Evolutionary conservation across 169 alveolate genomes (phyloP).

Genomic region (Theileria equi): DNA sequence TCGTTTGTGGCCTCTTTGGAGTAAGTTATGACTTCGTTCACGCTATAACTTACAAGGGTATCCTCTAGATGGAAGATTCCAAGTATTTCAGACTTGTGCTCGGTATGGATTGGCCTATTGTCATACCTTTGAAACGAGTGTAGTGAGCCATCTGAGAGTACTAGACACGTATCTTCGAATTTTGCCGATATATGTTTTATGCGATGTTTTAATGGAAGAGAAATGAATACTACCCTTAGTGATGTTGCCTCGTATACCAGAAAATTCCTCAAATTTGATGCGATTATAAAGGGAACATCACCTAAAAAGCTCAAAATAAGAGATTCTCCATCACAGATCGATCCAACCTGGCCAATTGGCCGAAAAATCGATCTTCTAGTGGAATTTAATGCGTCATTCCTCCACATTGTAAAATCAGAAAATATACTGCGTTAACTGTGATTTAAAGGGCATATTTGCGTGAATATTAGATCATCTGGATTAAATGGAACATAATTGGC

Average conservation of each 20-base stretch:
- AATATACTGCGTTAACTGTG: too few species aligned
- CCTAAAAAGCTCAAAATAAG: constrained; percentile 44
- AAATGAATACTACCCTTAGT: constrained; percentile 41
- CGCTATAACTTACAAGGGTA: constrained; percentile 32
- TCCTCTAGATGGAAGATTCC: background rate
- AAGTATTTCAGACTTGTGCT: constrained; percentile 22
- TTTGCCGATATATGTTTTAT: constrained; percentile 42
- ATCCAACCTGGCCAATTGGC: constrained; percentile 58
- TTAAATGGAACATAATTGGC: too few species aligned
- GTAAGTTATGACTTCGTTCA: constrained; percentile 20
- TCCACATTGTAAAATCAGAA: constrained; percentile 33
- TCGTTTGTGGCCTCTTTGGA: background rate
- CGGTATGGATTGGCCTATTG: constrained; percentile 18
- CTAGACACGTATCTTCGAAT: constrained; percentile 46
- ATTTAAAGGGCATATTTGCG: too few species aligned
- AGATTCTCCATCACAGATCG: constrained; percentile 47
- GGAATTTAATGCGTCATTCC: background rate
- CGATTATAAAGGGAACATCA: constrained; percentile 32
- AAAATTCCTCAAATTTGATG: constrained; percentile 44
- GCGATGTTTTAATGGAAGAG: constrained; percentile 39
- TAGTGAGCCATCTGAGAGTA: constrained; percentile 16
- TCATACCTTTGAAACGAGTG: constrained; percentile 56
- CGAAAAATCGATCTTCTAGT: constrained; percentile 56
- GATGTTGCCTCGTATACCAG: constrained; percentile 50
- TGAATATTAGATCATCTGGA: too few species aligned